Base-by-base conservation (phyloP, 2,329 filamentous ascomycete genomes). In the Hortaea sp. region DNA sequence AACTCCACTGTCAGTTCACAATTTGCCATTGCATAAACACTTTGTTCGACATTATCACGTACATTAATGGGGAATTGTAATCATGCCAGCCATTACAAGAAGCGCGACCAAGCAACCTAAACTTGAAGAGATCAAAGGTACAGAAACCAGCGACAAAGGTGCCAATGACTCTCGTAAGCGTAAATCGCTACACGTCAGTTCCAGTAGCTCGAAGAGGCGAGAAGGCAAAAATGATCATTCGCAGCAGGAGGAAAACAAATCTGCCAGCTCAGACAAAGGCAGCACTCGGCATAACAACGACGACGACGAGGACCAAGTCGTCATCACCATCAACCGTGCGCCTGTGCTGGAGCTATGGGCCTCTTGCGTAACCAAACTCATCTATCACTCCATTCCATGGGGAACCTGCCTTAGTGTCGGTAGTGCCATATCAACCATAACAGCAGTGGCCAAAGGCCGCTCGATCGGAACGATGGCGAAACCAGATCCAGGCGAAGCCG, bases 271-370 rank as follows among this genome's bases (percentile, higher is more conserved):
- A 38, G 10, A 7, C 13, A 10, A 32, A 7, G n/a, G 3, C 6
- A 4, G 42, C 11, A 44, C 29, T 6, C 20, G 20, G 20, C 20
- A 20, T 20, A 4, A 20, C 20, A 20, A 20, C 20, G 29, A 35
- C 6, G 41, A 43, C n/a, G 12, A 45, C 6, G 30, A 41, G 13
- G 6, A 7, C 34, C 38, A 35, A 29, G 41, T 42, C 12, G 44
- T 34, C 11, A 57, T 63, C 42, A 46, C 53, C 5, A 63, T 64
- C 50, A 63, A 63, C 35, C 59, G 61, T 9, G 56, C 60, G 4
- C 59, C 62, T 1, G 56, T 64, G 6, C 54, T 65, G 29, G 57
- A 62, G 7, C 54, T 64, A 5, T 63, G 58, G 59, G 48, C 51
- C 3, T 51, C 54, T 6, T 55, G 49, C 41, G 53, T 63, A 12